Evolutionary conservation across 1,284 basidiomycete species (phyloP), one percentile per base, ranked within the genome.

Genomic region (Apiotrichum akiyoshidainum): DNA sequence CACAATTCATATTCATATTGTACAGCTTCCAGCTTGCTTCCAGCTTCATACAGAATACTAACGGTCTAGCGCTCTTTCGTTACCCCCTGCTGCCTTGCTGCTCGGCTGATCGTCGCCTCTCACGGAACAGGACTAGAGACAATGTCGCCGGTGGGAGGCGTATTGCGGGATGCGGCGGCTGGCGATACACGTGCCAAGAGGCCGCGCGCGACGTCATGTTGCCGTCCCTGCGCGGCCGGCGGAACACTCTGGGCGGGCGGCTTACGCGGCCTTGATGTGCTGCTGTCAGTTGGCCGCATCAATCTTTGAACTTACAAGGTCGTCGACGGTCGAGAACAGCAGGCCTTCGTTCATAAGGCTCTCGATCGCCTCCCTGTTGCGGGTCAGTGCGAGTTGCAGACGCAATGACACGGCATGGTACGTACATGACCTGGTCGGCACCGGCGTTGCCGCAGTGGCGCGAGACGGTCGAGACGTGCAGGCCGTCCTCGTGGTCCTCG

Each of bases 241-340:
- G 17, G 16, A 39, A 22, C 12, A 31, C 49, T n/a, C 14, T 13
- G 21, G 42, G 41, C 14, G 37, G n/a, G n/a, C 17, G 10, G 42
- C 10, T 46, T 63, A 68, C 5, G 63, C 57, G 10, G 66, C 69
- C 54, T 66, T 68, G 54, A 71, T 63, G 60, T 72, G 71, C 71
- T 74, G 57, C 16, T 26, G 45, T 55, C 21, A 54, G 58, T 31
- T 55, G 5, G 5, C n/a, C n/a, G n/a, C 2, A 1, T 33, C 26
- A 8, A 13, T 19, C 8, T 10, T 2, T 13, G n/a, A 5, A 71
- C 75, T 60, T 52, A 78, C 77, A 62, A 75, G 57, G 76, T 88
- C 86, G 69, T 89, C 86, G 49, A 84, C 80, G 1, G 87, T 87
- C 48, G 83, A 84, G 68, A 82, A 90, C 55, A 91, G 78, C 61